Evolutionary conservation across 2,329 filamentous ascomycete genomes (phyloP).

Genomic region (Ophiostoma australiae): DNA sequence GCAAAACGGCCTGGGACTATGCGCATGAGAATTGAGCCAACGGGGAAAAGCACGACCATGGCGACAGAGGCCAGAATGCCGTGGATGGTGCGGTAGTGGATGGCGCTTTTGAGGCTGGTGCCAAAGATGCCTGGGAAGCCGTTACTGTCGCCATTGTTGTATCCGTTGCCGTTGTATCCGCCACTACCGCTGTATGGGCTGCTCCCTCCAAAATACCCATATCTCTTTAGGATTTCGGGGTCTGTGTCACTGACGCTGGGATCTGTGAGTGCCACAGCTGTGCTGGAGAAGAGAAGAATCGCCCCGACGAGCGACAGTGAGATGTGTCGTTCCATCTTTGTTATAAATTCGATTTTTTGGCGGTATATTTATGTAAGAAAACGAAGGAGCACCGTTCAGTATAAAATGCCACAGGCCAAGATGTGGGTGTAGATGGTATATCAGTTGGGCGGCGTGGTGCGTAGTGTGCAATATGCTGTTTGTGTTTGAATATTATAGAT

Average conservation of each 20-base stretch:
- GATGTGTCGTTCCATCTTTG: not conserved
- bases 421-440: not conserved
- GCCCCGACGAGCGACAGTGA: not conserved
- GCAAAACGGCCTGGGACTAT: slow-evolving; percentile 36
- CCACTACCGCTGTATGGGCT: slow-evolving; percentile 10
- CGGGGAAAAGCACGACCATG: slow-evolving; percentile 43
- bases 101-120: slow-evolving; percentile 33
- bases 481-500: not conserved
- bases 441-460: not conserved
- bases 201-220: slow-evolving; percentile 18
- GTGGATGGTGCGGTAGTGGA: slow-evolving; percentile 37
- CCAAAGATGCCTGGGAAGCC: slow-evolving; percentile 28
- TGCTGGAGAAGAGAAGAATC: not conserved
- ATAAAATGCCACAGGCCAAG: not conserved
- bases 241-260: not conserved
- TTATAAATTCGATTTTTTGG: not conserved
- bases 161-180: not conserved
- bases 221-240: not conserved
- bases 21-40: slow-evolving; percentile 42
- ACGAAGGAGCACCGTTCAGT: not conserved
- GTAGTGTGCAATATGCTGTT: not conserved
- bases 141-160: slow-evolving; percentile 13
- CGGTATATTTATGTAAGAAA: not conserved
- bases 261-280: not conserved
- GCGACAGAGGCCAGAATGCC: slow-evolving; percentile 40